Evolutionary conservation across 2,329 filamentous ascomycete species (phyloP).

Genomic region (Aspergillus aculeatus): DNA sequence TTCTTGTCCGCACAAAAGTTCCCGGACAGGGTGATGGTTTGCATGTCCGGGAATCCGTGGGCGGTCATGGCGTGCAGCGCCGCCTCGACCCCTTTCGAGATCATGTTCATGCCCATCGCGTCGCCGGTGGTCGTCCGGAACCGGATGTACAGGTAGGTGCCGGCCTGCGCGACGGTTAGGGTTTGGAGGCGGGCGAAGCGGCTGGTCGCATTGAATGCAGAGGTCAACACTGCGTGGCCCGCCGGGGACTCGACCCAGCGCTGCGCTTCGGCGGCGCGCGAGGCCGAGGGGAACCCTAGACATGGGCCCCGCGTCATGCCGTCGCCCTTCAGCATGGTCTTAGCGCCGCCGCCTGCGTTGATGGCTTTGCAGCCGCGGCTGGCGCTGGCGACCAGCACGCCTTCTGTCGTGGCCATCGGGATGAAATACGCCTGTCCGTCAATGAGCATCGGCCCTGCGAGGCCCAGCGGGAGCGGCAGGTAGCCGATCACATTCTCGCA

Average conservation of each 20-base stretch:
- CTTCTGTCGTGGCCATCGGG: slow-evolving; percentile 98
- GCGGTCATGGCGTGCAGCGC: slow-evolving; percentile 83
- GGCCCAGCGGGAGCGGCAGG: slow-evolving; percentile 86
- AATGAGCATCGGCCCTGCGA: slow-evolving; percentile 89
- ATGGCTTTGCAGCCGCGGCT: slow-evolving; percentile 96
- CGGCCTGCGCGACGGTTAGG: slow-evolving; percentile 90
- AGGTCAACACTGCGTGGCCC: slow-evolving; percentile 78
- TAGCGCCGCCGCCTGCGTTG: slow-evolving; percentile 88
- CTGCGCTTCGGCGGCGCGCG: slow-evolving; percentile 88
- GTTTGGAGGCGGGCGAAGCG: slow-evolving; percentile 85
- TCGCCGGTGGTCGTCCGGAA: slow-evolving; percentile 99
- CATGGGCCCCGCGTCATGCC: slow-evolving; percentile 98
- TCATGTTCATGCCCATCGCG: slow-evolving; percentile 99
- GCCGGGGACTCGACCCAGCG: slow-evolving; percentile 91
- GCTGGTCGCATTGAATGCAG: slow-evolving; percentile 95
- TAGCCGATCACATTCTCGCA: slow-evolving; percentile 98
- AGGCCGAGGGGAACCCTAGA: slow-evolving; percentile 83
- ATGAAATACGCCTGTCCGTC: slow-evolving; percentile 96
- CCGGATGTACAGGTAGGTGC: slow-evolving; percentile 92
- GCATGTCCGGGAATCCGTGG: slow-evolving; percentile 95
- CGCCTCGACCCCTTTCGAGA: slow-evolving; percentile 97
- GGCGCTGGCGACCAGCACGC: slow-evolving; percentile 89
- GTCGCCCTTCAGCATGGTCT: slow-evolving; percentile 90
- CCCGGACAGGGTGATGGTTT: slow-evolving; percentile 86
- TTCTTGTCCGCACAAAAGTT: slow-evolving; percentile 99